Base-by-base conservation (phyloP, 352 stramenopile species). In the Phytophthora fragariae region DNA sequence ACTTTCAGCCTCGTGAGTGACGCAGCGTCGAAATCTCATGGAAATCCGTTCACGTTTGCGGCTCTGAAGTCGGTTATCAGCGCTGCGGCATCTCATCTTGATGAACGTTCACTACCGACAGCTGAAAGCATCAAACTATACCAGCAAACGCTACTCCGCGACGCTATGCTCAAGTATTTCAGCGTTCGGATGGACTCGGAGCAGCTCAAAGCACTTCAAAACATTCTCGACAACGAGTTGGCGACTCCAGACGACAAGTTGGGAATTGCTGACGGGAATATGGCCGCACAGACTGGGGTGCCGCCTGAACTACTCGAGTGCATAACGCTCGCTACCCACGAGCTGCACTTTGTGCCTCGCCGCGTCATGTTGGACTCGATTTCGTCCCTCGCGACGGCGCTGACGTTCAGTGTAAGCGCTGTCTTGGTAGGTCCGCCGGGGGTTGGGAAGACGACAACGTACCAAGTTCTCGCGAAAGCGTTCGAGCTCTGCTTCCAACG, bases 381-480 rank as follows among this genome's bases (percentile, higher is more conserved):
- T 1, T 61, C 65, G 12, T 53, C 53, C 0, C 58, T 86, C 6
- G 58, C 74, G 1, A 39, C 46, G n/a, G 71, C 73, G 2, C 11
- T 84, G 19, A 62, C 60, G 1, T 61, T 44, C 5, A 64, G 24
- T n/a, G 33, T 52, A 6, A 75, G 81, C 17, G 56, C 78, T 2
- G 56, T 85, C 8, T 29, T 88, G 1, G 44, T 65, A 0, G 79
- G 79, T 19, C 12, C 59, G 5, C 66, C 66, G 1, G 81, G 79
- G n/a, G 70, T 75, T 10, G 81, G 81, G 5, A 88, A 88, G 50
- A 76, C 81, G 0, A 73, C 81, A 8, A 14, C 65, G 10, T 86
- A 88, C 27, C 65, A 71, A 33, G 65, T 88, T 0, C 63, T 86
- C 1, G 76, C 79, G 15, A 79, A 47, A 29, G 66, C 79, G 14